phyloP scores from a whole-genome alignment of 345 rosid genomes.

The Pistacia integerrima region DNA sequence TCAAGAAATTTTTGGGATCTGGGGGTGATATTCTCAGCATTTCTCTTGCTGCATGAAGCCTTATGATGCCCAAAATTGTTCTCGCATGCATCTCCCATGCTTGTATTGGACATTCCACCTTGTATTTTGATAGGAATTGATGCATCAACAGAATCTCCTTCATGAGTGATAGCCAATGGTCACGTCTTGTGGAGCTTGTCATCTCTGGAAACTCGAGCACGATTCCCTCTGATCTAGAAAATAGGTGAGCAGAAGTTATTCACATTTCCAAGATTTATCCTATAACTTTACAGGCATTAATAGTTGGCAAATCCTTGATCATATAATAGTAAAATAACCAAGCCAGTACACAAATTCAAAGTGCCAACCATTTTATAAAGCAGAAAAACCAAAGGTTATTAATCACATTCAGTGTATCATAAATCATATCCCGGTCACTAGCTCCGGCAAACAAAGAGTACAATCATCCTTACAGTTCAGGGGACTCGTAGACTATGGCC shows the following conservation, averaged over 20 bases:
- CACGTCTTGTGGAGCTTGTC: slow-evolving; percentile 92
- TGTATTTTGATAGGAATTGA: slow-evolving; percentile 54
- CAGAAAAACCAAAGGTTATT: background rate
- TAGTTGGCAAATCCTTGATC: no score
- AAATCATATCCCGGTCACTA: background rate
- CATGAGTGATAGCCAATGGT: slow-evolving; percentile 78
- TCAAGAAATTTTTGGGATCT: slow-evolving; percentile 71
- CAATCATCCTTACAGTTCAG: slow-evolving; percentile 64
- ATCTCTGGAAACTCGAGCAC: slow-evolving; percentile 93
- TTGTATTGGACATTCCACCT: slow-evolving; percentile 49
- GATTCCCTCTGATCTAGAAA: slow-evolving; percentile 67
- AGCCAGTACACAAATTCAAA: no score
- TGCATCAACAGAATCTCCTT: slow-evolving; percentile 79
- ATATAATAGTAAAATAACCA: no score
- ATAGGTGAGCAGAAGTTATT: background rate
- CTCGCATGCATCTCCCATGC: slow-evolving; percentile 85
- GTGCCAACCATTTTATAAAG: background rate
- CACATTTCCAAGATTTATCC: background rate
- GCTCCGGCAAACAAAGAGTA: background rate
- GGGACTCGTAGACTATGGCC: slow-evolving; percentile 73
- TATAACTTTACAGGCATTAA: no score
- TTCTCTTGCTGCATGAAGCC: slow-evolving; percentile 94
- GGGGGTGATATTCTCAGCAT: slow-evolving; percentile 85
- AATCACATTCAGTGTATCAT: background rate
- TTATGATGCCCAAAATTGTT: slow-evolving; percentile 72